Evolutionary conservation across 805 yeast species (phyloP).

Genomic region (Candida tallmaniae): DNA sequence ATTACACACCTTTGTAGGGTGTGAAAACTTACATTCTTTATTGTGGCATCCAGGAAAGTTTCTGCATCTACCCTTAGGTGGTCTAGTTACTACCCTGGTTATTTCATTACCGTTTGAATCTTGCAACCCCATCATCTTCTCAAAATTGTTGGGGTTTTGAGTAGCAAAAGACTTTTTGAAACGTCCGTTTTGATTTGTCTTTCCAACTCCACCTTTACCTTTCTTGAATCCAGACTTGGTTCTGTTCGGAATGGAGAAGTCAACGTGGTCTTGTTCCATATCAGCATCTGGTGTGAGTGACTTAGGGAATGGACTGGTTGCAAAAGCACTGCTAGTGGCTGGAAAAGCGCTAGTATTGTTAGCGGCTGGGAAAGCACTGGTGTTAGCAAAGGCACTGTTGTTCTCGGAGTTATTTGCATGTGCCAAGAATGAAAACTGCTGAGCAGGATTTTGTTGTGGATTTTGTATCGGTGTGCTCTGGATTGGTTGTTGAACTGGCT

Average conservation of each 20-base stretch:
- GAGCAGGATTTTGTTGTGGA: no score
- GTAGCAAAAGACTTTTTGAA: slow-evolving; percentile 27
- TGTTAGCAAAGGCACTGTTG: neutral
- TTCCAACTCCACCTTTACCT: slow-evolving; percentile 9
- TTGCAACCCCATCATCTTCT: slow-evolving; percentile 28
- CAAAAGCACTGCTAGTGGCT: neutral
- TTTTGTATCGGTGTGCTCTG: slow-evolving; percentile 1
- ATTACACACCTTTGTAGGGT: slow-evolving; percentile 74
- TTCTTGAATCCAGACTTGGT: slow-evolving; percentile 1
- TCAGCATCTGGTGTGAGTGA: neutral
- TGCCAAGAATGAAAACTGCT: no score
- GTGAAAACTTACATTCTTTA: slow-evolving; percentile 68
- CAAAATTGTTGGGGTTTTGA: slow-evolving; percentile 38
- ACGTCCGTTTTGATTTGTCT: slow-evolving; percentile 18
- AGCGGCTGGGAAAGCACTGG: neutral
- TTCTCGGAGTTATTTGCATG: neutral
- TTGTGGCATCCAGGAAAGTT: slow-evolving; percentile 69
- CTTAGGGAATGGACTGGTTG: neutral
- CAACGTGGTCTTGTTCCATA: slow-evolving; percentile 13
- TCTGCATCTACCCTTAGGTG: slow-evolving; percentile 61
- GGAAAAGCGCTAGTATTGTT: neutral
- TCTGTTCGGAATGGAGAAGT: slow-evolving; percentile 10
- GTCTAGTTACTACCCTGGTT: slow-evolving; percentile 36
- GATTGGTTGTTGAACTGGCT: slow-evolving; percentile 4
- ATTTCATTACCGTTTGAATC: slow-evolving; percentile 15